Conservation (phyloP, 768 basidiomycete species). For the Xerocomellus amylosporus region DNA sequence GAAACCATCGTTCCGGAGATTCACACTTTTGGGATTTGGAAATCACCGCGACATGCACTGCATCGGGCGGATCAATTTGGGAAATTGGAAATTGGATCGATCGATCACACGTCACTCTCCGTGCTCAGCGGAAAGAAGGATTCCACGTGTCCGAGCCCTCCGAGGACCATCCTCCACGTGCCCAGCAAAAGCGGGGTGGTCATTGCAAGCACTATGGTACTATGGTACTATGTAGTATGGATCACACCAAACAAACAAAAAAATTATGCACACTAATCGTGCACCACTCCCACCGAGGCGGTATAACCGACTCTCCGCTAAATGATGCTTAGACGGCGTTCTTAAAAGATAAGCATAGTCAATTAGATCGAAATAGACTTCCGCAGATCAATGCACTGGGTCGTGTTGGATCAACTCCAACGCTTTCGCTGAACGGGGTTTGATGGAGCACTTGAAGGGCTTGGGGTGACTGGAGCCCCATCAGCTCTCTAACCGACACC, state of each 20-base stretch:
- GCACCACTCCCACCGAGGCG: too few species aligned
- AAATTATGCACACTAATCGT: not conserved
- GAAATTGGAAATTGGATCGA: conserved; percentile 4
- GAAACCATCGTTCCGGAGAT: not conserved
- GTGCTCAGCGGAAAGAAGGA: conserved; percentile 1
- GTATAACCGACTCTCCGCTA: too few species aligned
- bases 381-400: conserved; percentile 22
- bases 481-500: not conserved
- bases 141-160: not conserved
- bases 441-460: conserved; percentile 58
- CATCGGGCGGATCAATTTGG: not conserved
- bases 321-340: not conserved
- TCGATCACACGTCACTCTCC: conserved; percentile 2
- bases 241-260: not conserved
- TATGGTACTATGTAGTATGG: not conserved
- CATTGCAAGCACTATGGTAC: not conserved
- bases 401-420: conserved; percentile 52
- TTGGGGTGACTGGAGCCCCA: conserved; percentile 47
- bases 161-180: conserved; percentile 1
- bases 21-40: not conserved
- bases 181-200: not conserved
- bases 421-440: conserved; percentile 58
- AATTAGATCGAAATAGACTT: not conserved
- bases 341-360: not conserved
- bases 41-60: not conserved